Evolutionary conservation across 2,329 filamentous ascomycete genomes (phyloP).

Genomic region (Tolypocladium tundrense): DNA sequence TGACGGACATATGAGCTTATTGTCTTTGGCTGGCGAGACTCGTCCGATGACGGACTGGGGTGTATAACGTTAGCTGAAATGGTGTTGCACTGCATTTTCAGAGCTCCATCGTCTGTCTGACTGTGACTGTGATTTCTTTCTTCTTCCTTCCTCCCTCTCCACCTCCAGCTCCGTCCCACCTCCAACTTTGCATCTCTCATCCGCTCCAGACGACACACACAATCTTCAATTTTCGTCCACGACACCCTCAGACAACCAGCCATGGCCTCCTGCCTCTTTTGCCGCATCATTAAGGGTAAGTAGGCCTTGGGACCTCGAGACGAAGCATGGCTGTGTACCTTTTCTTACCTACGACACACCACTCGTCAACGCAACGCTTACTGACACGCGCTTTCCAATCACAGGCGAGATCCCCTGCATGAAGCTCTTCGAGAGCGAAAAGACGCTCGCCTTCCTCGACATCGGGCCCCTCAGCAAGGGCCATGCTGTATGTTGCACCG

Average conservation of each 20-base stretch:
- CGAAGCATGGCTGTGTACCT: neutral
- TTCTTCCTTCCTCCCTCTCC: neutral
- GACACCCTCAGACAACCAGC: neutral
- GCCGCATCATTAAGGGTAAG: slow-evolving; percentile 89
- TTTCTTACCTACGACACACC: neutral
- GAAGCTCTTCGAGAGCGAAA: slow-evolving; percentile 93
- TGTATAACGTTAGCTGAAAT: neutral
- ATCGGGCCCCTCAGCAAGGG: slow-evolving; percentile 83
- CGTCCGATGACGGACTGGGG: neutral
- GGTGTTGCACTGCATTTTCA: neutral
- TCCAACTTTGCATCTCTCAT: neutral
- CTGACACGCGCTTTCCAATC: neutral
- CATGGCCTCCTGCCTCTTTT: slow-evolving; percentile 70
- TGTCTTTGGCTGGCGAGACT: too few relatives aligned
- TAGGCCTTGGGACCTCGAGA: slow-evolving; percentile 7
- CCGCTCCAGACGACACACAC: neutral
- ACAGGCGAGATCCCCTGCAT: slow-evolving; percentile 89
- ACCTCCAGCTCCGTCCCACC: neutral
- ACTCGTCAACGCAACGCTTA: neutral
- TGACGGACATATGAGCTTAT: neutral
- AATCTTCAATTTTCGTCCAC: neutral
- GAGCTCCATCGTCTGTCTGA: neutral
- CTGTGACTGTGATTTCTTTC: neutral
- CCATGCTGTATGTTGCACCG: slow-evolving; percentile 59
- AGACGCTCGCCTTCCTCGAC: slow-evolving; percentile 90